phyloP scores from a whole-genome alignment of 768 basidiomycete genomes.

The Boletus rubroflammeus region DNA sequence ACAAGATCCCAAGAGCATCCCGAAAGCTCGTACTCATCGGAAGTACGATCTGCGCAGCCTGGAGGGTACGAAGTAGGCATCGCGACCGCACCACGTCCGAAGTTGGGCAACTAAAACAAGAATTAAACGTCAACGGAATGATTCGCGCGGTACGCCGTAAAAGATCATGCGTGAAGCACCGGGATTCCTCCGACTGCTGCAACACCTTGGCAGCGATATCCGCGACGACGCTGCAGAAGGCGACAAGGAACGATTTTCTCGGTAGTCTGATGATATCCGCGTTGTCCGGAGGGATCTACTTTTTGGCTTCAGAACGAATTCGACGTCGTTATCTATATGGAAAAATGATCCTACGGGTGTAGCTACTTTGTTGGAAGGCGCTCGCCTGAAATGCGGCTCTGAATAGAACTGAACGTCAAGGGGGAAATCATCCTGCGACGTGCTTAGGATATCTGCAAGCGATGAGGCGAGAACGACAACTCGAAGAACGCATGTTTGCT shows the following conservation, averaged over 20 bases:
- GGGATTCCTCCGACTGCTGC: slow-evolving; percentile 40
- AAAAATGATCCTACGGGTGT: slow-evolving; percentile 30
- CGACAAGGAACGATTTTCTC: slow-evolving; percentile 38
- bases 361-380: slow-evolving; percentile 30
- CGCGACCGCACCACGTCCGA: slow-evolving; percentile 34
- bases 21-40: slow-evolving; percentile 23
- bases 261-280: slow-evolving; percentile 37
- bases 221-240: slow-evolving; percentile 45
- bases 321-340: background rate
- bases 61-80: slow-evolving; percentile 40
- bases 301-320: slow-evolving; percentile 12
- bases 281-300: slow-evolving; percentile 34
- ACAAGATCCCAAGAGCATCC: slow-evolving; percentile 32
- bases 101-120: slow-evolving; percentile 37
- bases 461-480: slow-evolving; percentile 3
- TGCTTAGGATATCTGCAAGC: slow-evolving; percentile 34
- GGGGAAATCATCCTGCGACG: slow-evolving; percentile 36
- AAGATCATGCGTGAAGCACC: slow-evolving; percentile 50
- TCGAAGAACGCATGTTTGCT: background rate
- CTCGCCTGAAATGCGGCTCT: slow-evolving; percentile 33
- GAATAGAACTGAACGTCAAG: slow-evolving; percentile 40
- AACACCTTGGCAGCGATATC: slow-evolving; percentile 43
- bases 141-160: slow-evolving; percentile 40
- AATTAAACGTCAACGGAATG: slow-evolving; percentile 40
- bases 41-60: slow-evolving; percentile 26